Percentiles rank a stretch among this genome's conserved stretches.
Conservation (phyloP, 2,329 filamentous ascomycete genomes). For the Hypoxylon sp. region DNA sequence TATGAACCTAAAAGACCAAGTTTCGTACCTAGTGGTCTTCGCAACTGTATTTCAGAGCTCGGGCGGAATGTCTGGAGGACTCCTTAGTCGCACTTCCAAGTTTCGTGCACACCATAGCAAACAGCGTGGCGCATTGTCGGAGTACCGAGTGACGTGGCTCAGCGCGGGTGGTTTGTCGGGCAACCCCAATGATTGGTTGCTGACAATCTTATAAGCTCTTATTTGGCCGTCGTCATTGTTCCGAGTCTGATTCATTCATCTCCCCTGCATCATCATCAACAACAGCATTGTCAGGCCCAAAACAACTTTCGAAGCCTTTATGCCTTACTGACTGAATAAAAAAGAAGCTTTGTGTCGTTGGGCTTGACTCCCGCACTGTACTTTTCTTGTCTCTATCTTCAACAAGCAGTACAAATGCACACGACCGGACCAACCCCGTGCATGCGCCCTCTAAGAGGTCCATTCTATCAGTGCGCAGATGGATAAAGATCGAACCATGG, state of each 20-base stretch:
- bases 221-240: slow-evolving; percentile 28
- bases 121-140: slow-evolving; percentile 23
- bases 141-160: slow-evolving; percentile 35
- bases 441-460: slow-evolving; percentile 6
- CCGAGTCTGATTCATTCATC: slow-evolving; percentile 19
- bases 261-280: slow-evolving; percentile 18
- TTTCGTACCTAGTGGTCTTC: slow-evolving; percentile 4
- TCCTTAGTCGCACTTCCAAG: slow-evolving; percentile 46
- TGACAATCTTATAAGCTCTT: slow-evolving; percentile 17
- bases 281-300: slow-evolving; percentile 30
- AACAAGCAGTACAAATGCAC: slow-evolving; percentile 40
- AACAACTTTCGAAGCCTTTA: slow-evolving; percentile 24
- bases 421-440: slow-evolving; percentile 1
- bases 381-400: slow-evolving; percentile 14
- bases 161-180: slow-evolving; percentile 19
- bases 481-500: slow-evolving; percentile 35
- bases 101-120: slow-evolving; percentile 9
- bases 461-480: slow-evolving; percentile 12
- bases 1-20: background rate
- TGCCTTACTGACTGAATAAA: slow-evolving; percentile 29
- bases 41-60: background rate
- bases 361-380: background rate
- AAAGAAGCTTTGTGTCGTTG: slow-evolving; percentile 25
- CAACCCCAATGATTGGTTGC: slow-evolving; percentile 24
- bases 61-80: background rate